phyloP scores from a whole-genome alignment of 2,329 filamentous ascomycete species.

The Trichoderma sp. region DNA sequence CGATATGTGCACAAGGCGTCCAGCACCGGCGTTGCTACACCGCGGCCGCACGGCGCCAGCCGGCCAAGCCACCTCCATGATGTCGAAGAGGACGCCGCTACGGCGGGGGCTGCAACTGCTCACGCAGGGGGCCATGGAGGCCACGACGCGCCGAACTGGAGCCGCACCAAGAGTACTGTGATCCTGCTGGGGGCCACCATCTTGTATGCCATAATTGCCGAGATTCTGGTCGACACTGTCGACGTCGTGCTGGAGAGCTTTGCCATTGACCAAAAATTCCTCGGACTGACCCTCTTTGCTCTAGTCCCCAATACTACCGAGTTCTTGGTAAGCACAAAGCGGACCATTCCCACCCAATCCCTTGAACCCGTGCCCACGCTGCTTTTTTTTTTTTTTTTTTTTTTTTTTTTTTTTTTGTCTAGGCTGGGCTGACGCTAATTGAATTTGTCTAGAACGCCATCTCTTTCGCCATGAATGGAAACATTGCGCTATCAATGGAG shows the following conservation, averaged over 20 bases:
- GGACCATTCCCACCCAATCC: conserved; percentile 19
- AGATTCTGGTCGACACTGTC: conserved; percentile 95
- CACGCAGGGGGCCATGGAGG: conserved; percentile 59
- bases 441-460: conserved; percentile 74
- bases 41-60: conserved; percentile 37
- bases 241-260: conserved; percentile 92
- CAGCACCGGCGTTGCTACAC: conserved; percentile 30
- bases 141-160: conserved; percentile 99
- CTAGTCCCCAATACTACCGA: conserved; percentile 98
- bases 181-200: conserved; percentile 88
- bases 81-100: conserved; percentile 47
- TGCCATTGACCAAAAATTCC: conserved; percentile 93
- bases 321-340: conserved; percentile 70
- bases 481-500: conserved; percentile 98
- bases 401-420: background rate
- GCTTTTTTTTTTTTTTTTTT: background rate
- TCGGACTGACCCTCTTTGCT: conserved; percentile 95
- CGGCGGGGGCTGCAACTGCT: conserved; percentile 38
- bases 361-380: background rate
- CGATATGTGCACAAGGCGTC: conserved; percentile 46
- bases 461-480: conserved; percentile 99
- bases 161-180: conserved; percentile 83
- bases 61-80: conserved; percentile 46
- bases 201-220: conserved; percentile 93
- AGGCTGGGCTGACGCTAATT: conserved; percentile 18